Evolutionary conservation across 163 green algal species (phyloP).

Genomic region (Chloroidium sp.): DNA sequence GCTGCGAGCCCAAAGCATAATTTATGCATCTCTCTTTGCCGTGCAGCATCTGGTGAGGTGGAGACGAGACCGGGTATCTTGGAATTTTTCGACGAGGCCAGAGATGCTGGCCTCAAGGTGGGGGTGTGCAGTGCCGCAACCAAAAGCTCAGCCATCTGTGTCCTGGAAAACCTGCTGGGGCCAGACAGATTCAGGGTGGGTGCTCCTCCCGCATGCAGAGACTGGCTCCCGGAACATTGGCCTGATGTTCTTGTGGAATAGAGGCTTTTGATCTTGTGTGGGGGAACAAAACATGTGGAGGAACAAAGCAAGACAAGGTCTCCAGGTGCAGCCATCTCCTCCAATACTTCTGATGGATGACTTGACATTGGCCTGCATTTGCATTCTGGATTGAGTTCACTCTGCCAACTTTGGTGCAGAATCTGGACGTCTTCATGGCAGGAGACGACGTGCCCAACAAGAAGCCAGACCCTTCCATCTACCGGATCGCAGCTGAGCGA

Average conservation of each 20-base stretch:
- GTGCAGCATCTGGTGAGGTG: constrained; percentile 44
- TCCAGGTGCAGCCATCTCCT: no score
- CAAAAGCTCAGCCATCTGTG: constrained; percentile 65
- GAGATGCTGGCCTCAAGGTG: constrained; percentile 59
- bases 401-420: constrained; percentile 1
- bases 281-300: no score
- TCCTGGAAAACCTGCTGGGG: constrained; percentile 66
- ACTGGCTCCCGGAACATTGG: not conserved
- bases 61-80: constrained; percentile 64
- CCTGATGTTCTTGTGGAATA: no score
- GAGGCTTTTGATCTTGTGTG: no score
- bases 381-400: no score
- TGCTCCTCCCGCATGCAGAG: not conserved
- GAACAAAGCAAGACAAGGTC: no score
- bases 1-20: no score
- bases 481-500: constrained; percentile 66
- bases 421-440: constrained; percentile 76
- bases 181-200: constrained; percentile 46
- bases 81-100: constrained; percentile 77
- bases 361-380: no score
- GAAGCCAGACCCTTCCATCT: constrained; percentile 83
- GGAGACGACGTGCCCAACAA: constrained; percentile 70
- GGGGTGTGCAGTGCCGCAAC: constrained; percentile 80
- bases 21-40: not conserved
- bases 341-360: no score